A percentile compares a stretch with the other conserved stretches of the same genome.
These are phyloP conservation scores for Gaeumannomyces sp. DNA, from an alignment of 2,329 filamentous ascomycete genomes.

Conservation along the genomic window DNA sequence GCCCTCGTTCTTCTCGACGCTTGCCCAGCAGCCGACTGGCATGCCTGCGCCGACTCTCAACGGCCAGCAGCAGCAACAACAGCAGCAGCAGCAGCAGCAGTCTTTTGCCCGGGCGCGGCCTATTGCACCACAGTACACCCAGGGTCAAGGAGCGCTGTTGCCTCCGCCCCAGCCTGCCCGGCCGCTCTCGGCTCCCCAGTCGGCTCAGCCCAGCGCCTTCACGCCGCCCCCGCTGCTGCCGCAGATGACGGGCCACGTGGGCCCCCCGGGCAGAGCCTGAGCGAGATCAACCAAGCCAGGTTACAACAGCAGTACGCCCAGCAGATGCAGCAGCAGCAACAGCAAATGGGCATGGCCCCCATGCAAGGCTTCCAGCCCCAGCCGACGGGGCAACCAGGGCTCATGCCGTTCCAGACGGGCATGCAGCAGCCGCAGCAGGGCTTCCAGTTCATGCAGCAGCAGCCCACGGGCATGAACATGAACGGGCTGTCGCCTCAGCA, in stretches of 20 bases:
- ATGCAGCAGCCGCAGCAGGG: constrained; percentile 9
- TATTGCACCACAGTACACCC: constrained; percentile 56
- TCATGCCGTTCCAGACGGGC: constrained; percentile 42
- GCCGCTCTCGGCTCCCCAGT: constrained; percentile 81
- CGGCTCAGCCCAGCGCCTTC: constrained; percentile 68
- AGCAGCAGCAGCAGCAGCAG: constrained; percentile 36
- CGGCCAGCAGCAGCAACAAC: constrained; percentile 30
- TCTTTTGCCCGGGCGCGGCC: constrained; percentile 61
- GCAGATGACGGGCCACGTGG: constrained; percentile 77
- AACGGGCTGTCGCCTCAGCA: constrained; percentile 23
- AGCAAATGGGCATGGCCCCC: constrained; percentile 28
- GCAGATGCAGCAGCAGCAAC: constrained; percentile 37
- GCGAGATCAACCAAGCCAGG: constrained; percentile 62
- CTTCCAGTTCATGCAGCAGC: constrained; percentile 24
- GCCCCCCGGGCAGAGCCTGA: constrained; percentile 68
- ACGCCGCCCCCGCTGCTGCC: constrained; percentile 69
- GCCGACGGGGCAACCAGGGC: constrained; percentile 23
- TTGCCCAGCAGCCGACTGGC: constrained; percentile 42
- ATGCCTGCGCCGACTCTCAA: constrained; percentile 33
- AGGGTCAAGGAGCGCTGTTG: constrained; percentile 58
- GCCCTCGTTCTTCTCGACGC: constrained; percentile 50
- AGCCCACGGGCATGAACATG: constrained; percentile 23
- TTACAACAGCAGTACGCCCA: constrained; percentile 55
- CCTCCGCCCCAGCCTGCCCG: constrained; percentile 71
- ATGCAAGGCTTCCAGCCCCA: constrained; percentile 31